Base-by-base conservation (phyloP, 495 filamentous ascomycete species). In the Elaphomyces granulatus region DNA sequence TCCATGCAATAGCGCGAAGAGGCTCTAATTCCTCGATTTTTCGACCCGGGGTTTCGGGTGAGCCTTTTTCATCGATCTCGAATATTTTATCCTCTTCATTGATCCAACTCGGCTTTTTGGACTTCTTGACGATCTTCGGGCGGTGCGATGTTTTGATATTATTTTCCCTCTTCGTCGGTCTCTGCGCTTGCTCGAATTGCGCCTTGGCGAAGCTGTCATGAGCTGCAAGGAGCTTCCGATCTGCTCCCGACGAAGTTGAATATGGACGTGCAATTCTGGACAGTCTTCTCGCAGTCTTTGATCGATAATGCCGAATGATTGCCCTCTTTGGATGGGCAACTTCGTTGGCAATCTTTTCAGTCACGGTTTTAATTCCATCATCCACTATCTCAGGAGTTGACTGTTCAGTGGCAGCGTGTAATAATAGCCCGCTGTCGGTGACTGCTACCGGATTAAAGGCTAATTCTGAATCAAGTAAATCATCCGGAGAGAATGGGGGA, bases 151-250 rank as follows among this genome's bases (percentile, higher is more conserved):
- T n/a, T 17, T 3, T 14, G 10, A 17, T 34, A 15, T 21, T 23
- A 8, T 18, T 28, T 3, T 15, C 14, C 14, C 8, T n/a, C 17
- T 18, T 30, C n/a, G 28, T 7, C 18, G 20, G 14, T 8, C 23
- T n/a, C 1, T 9, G 15, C 15, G 40, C 36, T 8, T 12, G 16
- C 10, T 20, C 7, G 10, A 44, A 32, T 20, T 44, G 28, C 15
- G 52, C 46, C 20, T 55, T 48, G 10, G 48, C 35, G 3, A 67
- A 44, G 20, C 50, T 49, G 38, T 62, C 50, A 37, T 63, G 51
- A 10, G 59, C 60, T 20, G 58, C 48, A 7, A 66, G 37, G 26
- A 66, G 52, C n/a, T 67, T 54, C 7, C 53, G 44, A 33, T 67
- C 56, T 9, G 44, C 50, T 43, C 56, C 49, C 23, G 47, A 51